A percentile compares a stretch with the other conserved stretches of the same genome.
These are phyloP conservation scores for Cladosporium sp. DNA, from an alignment of 2,329 filamentous ascomycete genomes.

Conservation along the genomic window DNA sequence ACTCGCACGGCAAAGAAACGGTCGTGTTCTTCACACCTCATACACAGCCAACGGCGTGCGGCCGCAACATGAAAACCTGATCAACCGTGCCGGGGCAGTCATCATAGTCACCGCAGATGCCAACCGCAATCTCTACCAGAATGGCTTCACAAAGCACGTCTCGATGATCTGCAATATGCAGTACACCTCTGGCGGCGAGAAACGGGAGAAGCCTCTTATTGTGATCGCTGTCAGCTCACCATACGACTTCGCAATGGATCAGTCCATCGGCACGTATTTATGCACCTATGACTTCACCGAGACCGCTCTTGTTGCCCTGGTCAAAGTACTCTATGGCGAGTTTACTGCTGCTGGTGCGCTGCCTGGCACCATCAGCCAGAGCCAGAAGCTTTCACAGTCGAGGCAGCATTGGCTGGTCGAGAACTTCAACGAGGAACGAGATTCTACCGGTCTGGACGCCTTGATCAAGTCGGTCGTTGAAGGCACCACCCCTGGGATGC, in stretches of 20 bases:
- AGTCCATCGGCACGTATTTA: constrained; percentile 83
- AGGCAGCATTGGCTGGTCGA: constrained; percentile 94
- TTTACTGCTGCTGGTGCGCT: constrained; percentile 52
- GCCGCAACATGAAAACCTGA: constrained; percentile 89
- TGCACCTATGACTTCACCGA: constrained; percentile 98
- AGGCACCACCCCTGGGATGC: constrained; percentile 60
- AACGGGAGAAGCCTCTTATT: constrained; percentile 73
- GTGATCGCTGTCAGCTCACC: constrained; percentile 93
- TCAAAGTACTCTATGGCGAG: constrained; percentile 80
- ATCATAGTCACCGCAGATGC: constrained; percentile 91
- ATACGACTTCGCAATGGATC: constrained; percentile 94
- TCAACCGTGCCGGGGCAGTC: constrained; percentile 81
- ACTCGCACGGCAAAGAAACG: constrained; percentile 78
- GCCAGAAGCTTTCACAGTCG: constrained; percentile 82
- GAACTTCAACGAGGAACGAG: constrained; percentile 75
- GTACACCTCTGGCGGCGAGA: constrained; percentile 65
- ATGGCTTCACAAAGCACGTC: constrained; percentile 92
- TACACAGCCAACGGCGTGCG: constrained; percentile 92
- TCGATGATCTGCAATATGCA: constrained; percentile 92
- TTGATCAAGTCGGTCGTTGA: constrained; percentile 68
- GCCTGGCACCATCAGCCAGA: constrained; percentile 75
- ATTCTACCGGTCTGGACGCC: constrained; percentile 68
- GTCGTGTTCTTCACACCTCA: constrained; percentile 86
- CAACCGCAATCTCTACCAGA: constrained; percentile 88
- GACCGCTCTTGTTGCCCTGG: constrained; percentile 78